These are phyloP conservation scores for Gnomoniopsis sp. DNA, from an alignment of 2,329 filamentous ascomycete species.

Conservation along the genomic window DNA sequence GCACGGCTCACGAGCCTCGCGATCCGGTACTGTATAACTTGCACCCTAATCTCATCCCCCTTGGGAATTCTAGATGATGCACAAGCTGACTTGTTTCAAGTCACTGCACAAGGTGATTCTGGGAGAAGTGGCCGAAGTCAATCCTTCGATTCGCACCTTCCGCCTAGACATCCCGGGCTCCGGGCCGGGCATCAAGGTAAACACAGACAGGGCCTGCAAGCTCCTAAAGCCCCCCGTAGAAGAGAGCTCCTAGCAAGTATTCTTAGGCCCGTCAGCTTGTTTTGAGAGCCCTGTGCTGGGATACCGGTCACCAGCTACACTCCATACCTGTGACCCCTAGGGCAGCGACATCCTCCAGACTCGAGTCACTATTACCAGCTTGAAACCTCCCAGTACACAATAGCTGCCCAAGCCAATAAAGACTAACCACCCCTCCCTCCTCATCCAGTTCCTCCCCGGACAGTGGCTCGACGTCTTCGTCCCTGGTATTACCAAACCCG, in stretches of 20 bases:
- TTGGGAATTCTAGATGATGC: neutral
- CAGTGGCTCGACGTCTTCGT: slow-evolving; percentile 87
- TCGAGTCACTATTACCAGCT: neutral
- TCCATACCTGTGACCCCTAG: too few species aligned
- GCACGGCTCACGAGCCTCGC: slow-evolving; percentile 72
- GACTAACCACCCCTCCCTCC: slow-evolving; percentile 22
- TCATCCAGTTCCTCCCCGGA: slow-evolving; percentile 67
- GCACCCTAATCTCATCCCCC: too few species aligned
- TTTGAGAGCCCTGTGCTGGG: too few species aligned
- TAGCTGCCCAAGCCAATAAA: too few species aligned
- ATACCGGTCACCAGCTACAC: too few species aligned
- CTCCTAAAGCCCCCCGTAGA: neutral
- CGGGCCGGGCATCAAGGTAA: slow-evolving; percentile 44
- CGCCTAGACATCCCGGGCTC: slow-evolving; percentile 55
- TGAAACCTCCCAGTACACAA: neutral
- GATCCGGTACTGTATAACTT: slow-evolving; percentile 44
- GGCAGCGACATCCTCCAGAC: neutral
- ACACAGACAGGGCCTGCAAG: slow-evolving; percentile 2
- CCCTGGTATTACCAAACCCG: slow-evolving; percentile 65
- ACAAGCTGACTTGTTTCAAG: slow-evolving; percentile 25
- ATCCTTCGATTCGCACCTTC: slow-evolving; percentile 65
- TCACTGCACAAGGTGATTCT: slow-evolving; percentile 60
- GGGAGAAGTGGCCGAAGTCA: slow-evolving; percentile 59
- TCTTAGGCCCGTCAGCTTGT: too few species aligned
- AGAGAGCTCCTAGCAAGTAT: neutral